Evolutionary conservation across 345 rosid genomes (phyloP), one percentile per base, ranked within the genome.

Genomic region (Tarenaya hassleriana): DNA sequence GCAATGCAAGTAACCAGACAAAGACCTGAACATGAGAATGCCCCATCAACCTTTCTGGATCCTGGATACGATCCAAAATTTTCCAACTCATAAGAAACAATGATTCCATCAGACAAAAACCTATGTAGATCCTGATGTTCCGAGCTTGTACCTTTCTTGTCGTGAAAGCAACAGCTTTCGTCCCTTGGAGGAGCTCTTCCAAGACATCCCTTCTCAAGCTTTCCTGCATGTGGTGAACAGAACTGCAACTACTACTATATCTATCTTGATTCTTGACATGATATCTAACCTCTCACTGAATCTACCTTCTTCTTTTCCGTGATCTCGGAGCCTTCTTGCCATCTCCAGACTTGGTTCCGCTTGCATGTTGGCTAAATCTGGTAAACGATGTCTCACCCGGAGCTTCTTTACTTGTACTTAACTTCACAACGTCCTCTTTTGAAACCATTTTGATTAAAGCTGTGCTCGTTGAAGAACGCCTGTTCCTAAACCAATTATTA

Each of bases 401-500:
- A 44, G 16, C 17, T 44, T 51, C 35, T 34, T 52, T 47, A 1
- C 24, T 43, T 10, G 35, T 39, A 21, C 6, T 20, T 8, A 16
- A 58, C 50, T 52, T 52, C 10, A 52, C 50, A 0, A 56, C 50
- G 16, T 51, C 64, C 54, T 55, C 75, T 51, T 46, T 58, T 34
- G 68, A 46, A 58, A 49, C 51, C 33, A 32, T 54, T 41, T 15
- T 55, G 20, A 54, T 61, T 11, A 10, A 32, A 15, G 27, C 57
- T 48, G 58, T 60, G 40, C 40, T 71, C 24, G 66, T 52, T 0
- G 76, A 41, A 35, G 73, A 53, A 10, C 98, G 95, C 50, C 81
- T 60, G 74, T 88, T 76, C 57, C 40, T 81, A 40, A 92, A 88
- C 98, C 98, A 92, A 60, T 77, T 88, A 50, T 20, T 58, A 63